Conservation (phyloP, 2,329 filamentous ascomycete species). For the Colletotrichum kahawae region DNA sequence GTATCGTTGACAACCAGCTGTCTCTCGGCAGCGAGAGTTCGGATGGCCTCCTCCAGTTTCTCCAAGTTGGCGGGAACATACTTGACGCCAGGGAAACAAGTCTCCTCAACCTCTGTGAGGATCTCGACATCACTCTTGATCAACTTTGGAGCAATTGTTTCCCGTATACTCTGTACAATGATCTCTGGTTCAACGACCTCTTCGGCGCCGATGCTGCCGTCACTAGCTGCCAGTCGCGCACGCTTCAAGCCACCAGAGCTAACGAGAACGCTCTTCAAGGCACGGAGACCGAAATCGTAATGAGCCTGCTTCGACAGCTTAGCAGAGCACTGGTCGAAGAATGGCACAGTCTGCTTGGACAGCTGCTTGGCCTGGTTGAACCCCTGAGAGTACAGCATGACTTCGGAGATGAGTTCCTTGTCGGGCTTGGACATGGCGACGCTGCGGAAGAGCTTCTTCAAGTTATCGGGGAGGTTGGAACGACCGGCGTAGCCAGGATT, state of each 20-base stretch:
- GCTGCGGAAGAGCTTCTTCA: slow-evolving; percentile 99
- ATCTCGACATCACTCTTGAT: slow-evolving; percentile 90
- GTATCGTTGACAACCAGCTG: slow-evolving; percentile 89
- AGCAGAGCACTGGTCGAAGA: slow-evolving; percentile 89
- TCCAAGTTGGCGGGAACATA: slow-evolving; percentile 90
- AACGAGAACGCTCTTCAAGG: slow-evolving; percentile 96
- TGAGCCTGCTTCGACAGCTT: slow-evolving; percentile 94
- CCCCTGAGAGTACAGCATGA: slow-evolving; percentile 99
- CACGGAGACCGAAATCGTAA: slow-evolving; percentile 98
- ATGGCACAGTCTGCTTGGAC: slow-evolving; percentile 95
- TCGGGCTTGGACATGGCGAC: slow-evolving; percentile 99
- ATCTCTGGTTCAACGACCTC: slow-evolving; percentile 92
- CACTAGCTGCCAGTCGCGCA: slow-evolving; percentile 67
- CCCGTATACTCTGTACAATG: slow-evolving; percentile 96
- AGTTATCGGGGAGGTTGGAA: slow-evolving; percentile 96
- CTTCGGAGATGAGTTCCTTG: slow-evolving; percentile 98
- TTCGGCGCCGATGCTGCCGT: slow-evolving; percentile 65
- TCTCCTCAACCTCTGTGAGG: slow-evolving; percentile 81
- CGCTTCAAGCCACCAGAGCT: slow-evolving; percentile 97
- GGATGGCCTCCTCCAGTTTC: slow-evolving; percentile 80
- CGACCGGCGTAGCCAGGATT: slow-evolving; percentile 98
- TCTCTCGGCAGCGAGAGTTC: slow-evolving; percentile 80
- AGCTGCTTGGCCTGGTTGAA: slow-evolving; percentile 96
- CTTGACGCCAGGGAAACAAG: slow-evolving; percentile 89
- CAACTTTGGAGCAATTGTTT: slow-evolving; percentile 97